A percentile compares a stretch with the other conserved stretches of the same genome.
Evolutionary conservation across 2,329 filamentous ascomycete species (phyloP).

Genomic region (Calonectria henricotiae): DNA sequence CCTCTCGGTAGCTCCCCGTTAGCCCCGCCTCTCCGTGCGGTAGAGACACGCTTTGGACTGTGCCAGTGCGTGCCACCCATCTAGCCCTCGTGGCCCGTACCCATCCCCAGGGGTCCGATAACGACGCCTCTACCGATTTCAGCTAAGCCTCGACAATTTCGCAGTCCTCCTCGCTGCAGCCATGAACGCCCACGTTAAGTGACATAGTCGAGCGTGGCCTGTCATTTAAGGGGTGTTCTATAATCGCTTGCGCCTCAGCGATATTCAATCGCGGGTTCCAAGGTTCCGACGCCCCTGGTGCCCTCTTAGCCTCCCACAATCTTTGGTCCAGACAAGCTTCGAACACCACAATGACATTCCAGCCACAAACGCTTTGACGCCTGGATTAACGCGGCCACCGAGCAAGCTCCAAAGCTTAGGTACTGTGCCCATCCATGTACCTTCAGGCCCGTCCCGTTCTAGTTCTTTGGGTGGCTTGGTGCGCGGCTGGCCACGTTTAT

Average conservation of each 20-base stretch:
- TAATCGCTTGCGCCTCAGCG: conserved; percentile 42
- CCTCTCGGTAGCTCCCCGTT: conserved; percentile 15
- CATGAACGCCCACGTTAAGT: conserved; percentile 1
- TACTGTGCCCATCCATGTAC: conserved; percentile 3
- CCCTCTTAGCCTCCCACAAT: conserved; percentile 8
- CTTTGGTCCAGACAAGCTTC: conserved; percentile 22
- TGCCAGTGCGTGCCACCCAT: not conserved
- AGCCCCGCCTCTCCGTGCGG: conserved; percentile 30
- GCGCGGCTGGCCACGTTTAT: conserved; percentile 14
- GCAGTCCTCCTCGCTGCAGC: conserved; percentile 1
- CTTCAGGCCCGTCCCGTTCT: conserved; percentile 16
- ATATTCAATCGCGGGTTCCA: conserved; percentile 43
- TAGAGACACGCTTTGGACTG: conserved; percentile 5
- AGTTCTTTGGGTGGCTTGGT: conserved; percentile 4
- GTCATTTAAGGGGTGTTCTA: conserved; percentile 5
- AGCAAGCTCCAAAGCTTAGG: not conserved
- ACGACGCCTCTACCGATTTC: conserved; percentile 25
- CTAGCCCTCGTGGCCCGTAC: conserved; percentile 4
- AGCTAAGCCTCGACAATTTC: conserved; percentile 10
- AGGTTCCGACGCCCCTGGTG: conserved; percentile 22
- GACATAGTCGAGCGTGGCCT: not conserved
- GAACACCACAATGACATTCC: conserved; percentile 26
- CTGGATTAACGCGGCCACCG: conserved; percentile 21
- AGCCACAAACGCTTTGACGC: conserved; percentile 25
- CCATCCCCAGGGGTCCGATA: conserved; percentile 6